These are phyloP conservation scores for Carex kokanica DNA, from an alignment of 176 grass and related monocot genomes.

Conservation along the genomic window DNA sequence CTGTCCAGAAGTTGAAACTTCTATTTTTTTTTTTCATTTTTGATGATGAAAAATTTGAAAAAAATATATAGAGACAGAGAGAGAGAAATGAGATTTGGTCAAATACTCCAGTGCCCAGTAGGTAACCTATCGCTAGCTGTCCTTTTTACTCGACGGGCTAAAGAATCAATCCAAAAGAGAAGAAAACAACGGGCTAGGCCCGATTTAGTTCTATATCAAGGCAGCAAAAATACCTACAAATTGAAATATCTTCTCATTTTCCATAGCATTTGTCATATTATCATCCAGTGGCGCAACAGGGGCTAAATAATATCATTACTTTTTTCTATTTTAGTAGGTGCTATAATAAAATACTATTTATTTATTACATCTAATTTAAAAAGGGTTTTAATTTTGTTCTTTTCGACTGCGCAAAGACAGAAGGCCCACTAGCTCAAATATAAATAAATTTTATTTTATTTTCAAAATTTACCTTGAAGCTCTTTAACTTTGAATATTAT, in stretches of 20 bases:
- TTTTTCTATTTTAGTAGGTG: too few relatives aligned
- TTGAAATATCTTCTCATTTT: neutral
- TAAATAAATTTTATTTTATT: too few relatives aligned
- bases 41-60: neutral
- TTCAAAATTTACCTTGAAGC: too few relatives aligned
- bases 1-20: neutral
- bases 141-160: neutral
- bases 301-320: too few relatives aligned
- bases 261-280: neutral
- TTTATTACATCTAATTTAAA: too few relatives aligned
- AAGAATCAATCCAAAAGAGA: neutral
- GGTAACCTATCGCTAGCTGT: neutral
- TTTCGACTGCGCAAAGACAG: too few relatives aligned
- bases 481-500: too few relatives aligned
- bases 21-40: neutral
- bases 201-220: neutral
- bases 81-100: neutral
- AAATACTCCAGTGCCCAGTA: neutral
- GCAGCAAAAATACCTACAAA: neutral
- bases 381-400: too few relatives aligned
- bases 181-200: neutral
- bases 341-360: too few relatives aligned
- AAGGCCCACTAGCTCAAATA: too few relatives aligned
- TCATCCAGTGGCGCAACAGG: too few relatives aligned
- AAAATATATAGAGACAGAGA: neutral